A percentile compares a stretch with the other conserved stretches of the same genome.
Conservation (phyloP, 2,329 filamentous ascomycete species). For the Sclerotinia subarctica region DNA sequence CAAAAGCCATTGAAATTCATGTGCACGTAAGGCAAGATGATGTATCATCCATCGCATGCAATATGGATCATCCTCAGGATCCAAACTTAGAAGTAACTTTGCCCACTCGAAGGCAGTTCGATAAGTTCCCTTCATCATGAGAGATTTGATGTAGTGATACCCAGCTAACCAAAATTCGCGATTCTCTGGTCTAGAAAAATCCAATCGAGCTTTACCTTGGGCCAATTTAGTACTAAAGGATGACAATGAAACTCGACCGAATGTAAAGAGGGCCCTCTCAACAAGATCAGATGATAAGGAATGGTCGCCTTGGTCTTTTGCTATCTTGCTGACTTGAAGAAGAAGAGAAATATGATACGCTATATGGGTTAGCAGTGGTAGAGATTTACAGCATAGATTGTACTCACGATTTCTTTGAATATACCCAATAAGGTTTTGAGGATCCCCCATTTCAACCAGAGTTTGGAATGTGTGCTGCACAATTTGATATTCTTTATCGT, state of each 20-base stretch:
- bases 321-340: conserved; percentile 89
- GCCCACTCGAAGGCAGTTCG: conserved; percentile 92
- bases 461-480: conserved; percentile 74
- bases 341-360: conserved; percentile 90
- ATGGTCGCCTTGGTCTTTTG: conserved; percentile 86
- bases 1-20: conserved; percentile 73
- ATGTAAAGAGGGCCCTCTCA: conserved; percentile 87
- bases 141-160: conserved; percentile 82
- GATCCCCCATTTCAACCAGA: conserved; percentile 80
- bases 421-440: conserved; percentile 74
- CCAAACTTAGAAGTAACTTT: conserved; percentile 74
- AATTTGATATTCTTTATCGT: conserved; percentile 69
- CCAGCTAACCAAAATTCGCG: conserved; percentile 88
- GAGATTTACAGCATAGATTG: background rate
- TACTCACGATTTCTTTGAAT: conserved; percentile 61
- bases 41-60: conserved; percentile 78
- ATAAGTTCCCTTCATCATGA: conserved; percentile 89
- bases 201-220: conserved; percentile 73
- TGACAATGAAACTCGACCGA: conserved; percentile 84
- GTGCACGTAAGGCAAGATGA: conserved; percentile 76
- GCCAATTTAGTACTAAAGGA: conserved; percentile 74
- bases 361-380: conserved; percentile 36
- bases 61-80: conserved; percentile 74
- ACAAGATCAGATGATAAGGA: conserved; percentile 81
- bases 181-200: conserved; percentile 81